Conservation (phyloP, 2,329 filamentous ascomycete species). For the Onygena corvina region DNA sequence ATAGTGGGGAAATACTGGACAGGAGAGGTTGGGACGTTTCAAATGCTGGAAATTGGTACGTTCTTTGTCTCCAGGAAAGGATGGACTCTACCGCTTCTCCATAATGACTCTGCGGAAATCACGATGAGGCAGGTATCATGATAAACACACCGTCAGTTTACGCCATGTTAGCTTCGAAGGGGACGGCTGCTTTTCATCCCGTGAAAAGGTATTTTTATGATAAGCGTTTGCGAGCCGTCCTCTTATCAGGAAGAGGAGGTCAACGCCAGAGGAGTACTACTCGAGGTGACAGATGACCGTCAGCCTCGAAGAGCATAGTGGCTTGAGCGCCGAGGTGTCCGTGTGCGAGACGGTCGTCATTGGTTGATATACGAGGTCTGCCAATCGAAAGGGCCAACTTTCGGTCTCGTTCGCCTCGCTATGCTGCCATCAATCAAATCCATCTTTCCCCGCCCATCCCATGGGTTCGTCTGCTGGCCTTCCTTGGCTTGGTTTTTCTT, state of each 20-base stretch:
- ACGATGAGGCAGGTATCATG: not conserved
- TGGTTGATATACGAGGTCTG: not conserved
- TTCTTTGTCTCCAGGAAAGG: not conserved
- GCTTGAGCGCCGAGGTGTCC: not conserved
- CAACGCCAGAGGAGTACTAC: not conserved
- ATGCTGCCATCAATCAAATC: not conserved
- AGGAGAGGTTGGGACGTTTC: not conserved
- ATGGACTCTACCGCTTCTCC: conserved; percentile 1
- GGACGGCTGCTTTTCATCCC: not conserved
- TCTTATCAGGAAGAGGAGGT: not conserved
- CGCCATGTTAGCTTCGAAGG: not conserved
- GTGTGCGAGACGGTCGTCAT: not conserved
- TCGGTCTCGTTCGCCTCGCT: not conserved
- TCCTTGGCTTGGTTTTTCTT: not conserved
- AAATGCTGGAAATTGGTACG: not conserved
- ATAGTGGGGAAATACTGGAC: not conserved
- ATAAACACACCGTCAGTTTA: not conserved
- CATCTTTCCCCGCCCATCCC: not conserved
- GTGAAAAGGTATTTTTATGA: not conserved
- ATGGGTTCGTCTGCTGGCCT: not conserved
- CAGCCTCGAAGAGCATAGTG: not conserved
- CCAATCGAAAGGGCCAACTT: not conserved
- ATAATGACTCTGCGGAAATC: not conserved
- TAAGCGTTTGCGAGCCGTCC: not conserved
- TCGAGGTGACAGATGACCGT: not conserved